Conservation (phyloP, 2,329 filamentous ascomycete species). For the Sclerotinia borealis region DNA sequence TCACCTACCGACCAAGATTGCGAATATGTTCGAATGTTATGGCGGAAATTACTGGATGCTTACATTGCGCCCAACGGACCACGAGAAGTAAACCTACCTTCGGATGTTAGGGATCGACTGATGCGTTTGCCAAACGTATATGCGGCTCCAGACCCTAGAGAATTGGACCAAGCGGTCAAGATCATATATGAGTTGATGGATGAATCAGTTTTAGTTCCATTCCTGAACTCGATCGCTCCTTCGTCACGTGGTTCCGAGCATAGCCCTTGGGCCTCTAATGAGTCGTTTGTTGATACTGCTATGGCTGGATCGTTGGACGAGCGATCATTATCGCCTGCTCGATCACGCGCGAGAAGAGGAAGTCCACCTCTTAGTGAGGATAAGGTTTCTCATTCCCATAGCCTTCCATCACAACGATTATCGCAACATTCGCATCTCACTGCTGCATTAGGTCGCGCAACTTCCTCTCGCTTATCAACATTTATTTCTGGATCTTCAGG, state of each 20-base stretch:
- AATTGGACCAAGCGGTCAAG: slow-evolving; percentile 73
- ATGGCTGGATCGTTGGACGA: slow-evolving; percentile 29
- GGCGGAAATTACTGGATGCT: slow-evolving; percentile 81
- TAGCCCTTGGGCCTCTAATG: slow-evolving; percentile 30
- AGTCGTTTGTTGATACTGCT: slow-evolving; percentile 27
- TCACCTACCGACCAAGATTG: slow-evolving; percentile 30
- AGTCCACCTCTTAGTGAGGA: slow-evolving; percentile 27
- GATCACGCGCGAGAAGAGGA: slow-evolving; percentile 19
- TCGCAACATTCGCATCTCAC: slow-evolving; percentile 30
- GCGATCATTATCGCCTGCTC: slow-evolving; percentile 24
- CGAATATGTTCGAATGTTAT: slow-evolving; percentile 67
- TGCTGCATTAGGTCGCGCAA: slow-evolving; percentile 22
- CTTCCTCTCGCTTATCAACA: slow-evolving; percentile 24
- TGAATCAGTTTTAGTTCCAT: slow-evolving; percentile 88
- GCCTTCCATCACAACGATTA: slow-evolving; percentile 21
- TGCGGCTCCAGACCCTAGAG: slow-evolving; percentile 66
- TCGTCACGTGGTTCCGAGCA: slow-evolving; percentile 25
- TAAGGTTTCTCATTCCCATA: slow-evolving; percentile 20
- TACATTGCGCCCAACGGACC: slow-evolving; percentile 84
- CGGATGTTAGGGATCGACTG: slow-evolving; percentile 75
- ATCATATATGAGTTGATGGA: slow-evolving; percentile 97
- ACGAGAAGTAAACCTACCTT: slow-evolving; percentile 85
- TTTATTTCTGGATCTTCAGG: slow-evolving; percentile 33
- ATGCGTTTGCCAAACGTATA: slow-evolving; percentile 55
- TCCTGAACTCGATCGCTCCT: slow-evolving; percentile 55